phyloP scores from a whole-genome alignment of 192 early-diverging fungal species.

The Backusella australiensis region DNA sequence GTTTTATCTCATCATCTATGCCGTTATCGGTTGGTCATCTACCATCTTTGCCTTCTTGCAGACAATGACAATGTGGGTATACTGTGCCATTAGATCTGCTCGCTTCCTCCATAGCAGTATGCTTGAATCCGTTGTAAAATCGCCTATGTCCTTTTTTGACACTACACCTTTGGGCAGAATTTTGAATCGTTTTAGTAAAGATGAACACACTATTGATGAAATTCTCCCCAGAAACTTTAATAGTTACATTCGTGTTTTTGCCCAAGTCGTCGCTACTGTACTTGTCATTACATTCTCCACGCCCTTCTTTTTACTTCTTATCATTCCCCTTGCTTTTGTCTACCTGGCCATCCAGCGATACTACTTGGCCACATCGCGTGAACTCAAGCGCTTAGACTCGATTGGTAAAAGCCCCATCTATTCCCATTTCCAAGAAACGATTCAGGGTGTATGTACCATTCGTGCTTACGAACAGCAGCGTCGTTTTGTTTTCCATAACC shows the following conservation, averaged over 20 bases:
- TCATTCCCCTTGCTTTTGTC: constrained; percentile 45
- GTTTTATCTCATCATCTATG: constrained; percentile 78
- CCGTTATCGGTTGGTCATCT: constrained; percentile 68
- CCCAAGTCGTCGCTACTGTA: constrained; percentile 43
- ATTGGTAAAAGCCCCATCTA: constrained; percentile 81
- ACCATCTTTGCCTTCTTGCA: constrained; percentile 64
- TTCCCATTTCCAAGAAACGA: constrained; percentile 66
- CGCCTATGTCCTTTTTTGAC: constrained; percentile 79
- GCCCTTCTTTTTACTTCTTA: constrained; percentile 44
- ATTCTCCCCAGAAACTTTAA: constrained; percentile 55
- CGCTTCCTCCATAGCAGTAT: constrained; percentile 71
- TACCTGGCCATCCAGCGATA: constrained; percentile 50
- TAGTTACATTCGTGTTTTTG: constrained; percentile 42
- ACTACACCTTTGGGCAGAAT: constrained; percentile 81
- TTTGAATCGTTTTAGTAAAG: constrained; percentile 88
- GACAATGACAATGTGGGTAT: constrained; percentile 72
- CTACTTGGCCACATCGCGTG: constrained; percentile 73
- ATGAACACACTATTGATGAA: constrained; percentile 80
- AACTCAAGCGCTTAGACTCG: constrained; percentile 82
- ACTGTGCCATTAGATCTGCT: constrained; percentile 79
- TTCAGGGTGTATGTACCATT: constrained; percentile 63
- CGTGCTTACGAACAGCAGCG: constrained; percentile 64
- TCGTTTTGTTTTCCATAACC: constrained; percentile 70
- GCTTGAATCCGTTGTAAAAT: constrained; percentile 66
- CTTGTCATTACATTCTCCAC: constrained; percentile 43